phyloP scores from a whole-genome alignment of 805 yeast species.

The Wickerhamomyces silvicola region DNA sequence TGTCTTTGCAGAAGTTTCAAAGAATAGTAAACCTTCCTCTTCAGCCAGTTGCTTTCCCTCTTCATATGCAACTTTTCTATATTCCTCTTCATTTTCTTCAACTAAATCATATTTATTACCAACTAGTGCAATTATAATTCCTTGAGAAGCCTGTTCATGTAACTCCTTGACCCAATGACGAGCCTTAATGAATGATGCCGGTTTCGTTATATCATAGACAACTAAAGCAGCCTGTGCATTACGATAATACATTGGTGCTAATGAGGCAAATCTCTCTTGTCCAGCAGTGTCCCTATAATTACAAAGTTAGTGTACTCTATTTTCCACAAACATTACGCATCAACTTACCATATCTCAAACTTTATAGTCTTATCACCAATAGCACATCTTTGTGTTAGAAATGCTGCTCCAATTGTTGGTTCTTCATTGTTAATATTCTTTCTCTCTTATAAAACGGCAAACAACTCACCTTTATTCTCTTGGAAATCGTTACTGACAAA shows the following conservation, averaged over 20 bases:
- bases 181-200: constrained; percentile 91
- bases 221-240: constrained; percentile 96
- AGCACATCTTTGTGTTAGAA: constrained; percentile 86
- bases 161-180: constrained; percentile 97
- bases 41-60: constrained; percentile 87
- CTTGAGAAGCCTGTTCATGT: constrained; percentile 91
- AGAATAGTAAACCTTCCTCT: constrained; percentile 85
- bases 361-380: constrained; percentile 83
- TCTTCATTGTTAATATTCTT: constrained; percentile 34
- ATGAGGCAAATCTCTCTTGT: constrained; percentile 91
- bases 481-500: constrained; percentile 94
- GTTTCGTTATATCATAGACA: constrained; percentile 92
- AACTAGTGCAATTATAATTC: constrained; percentile 85
- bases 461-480: constrained; percentile 64
- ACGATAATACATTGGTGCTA: constrained; percentile 96
- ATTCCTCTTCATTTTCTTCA: constrained; percentile 43
- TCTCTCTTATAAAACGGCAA: not conserved
- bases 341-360: constrained; percentile 70
- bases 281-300: constrained; percentile 80
- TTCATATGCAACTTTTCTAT: constrained; percentile 73
- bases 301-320: constrained; percentile 1
- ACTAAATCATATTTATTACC: constrained; percentile 88
- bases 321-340: not conserved
- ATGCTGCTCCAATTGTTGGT: constrained; percentile 98
- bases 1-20: constrained; percentile 92